Conservation (phyloP, 2,329 filamentous ascomycete genomes). For the Phialemoniopsis sp. region DNA sequence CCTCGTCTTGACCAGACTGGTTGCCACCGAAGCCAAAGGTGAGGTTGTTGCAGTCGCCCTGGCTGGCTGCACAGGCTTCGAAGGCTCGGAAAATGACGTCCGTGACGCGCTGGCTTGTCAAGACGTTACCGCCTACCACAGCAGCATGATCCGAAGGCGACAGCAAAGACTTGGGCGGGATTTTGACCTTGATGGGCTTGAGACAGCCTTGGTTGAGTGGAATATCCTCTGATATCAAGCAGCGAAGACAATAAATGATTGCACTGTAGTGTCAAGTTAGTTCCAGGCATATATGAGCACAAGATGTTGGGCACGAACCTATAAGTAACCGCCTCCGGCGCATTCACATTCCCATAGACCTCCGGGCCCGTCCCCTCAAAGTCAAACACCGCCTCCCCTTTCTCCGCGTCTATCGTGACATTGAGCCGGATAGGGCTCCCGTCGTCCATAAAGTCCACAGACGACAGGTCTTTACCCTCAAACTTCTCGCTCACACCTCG, state of each 20-base stretch:
- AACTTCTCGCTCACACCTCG: constrained; percentile 68
- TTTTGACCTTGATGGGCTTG: constrained; percentile 69
- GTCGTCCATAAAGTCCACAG: constrained; percentile 84
- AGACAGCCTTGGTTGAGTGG: constrained; percentile 85
- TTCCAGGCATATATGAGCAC: constrained; percentile 7
- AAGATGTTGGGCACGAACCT: constrained; percentile 16
- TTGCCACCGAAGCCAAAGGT: constrained; percentile 80
- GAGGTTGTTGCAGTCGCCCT: constrained; percentile 81
- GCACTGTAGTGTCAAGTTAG: constrained; percentile 36
- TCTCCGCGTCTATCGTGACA: constrained; percentile 68
- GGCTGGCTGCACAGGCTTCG: constrained; percentile 70
- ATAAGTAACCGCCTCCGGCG: constrained; percentile 74
- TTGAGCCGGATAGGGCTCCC: constrained; percentile 73
- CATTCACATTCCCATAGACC: constrained; percentile 74
- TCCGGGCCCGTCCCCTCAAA: constrained; percentile 72
- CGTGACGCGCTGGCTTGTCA: constrained; percentile 76
- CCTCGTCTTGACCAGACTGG: constrained; percentile 47
- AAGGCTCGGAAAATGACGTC: constrained; percentile 82
- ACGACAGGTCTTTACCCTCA: constrained; percentile 65
- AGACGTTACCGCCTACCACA: constrained; percentile 78
- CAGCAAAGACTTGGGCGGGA: constrained; percentile 69
- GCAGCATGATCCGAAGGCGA: constrained; percentile 73
- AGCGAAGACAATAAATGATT: constrained; percentile 82
- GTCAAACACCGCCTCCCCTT: constrained; percentile 75
- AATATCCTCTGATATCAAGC: constrained; percentile 76